Percentiles rank a stretch among this genome's conserved stretches.
Conservation (phyloP, 225 moss, liverwort and hornwort genomes). For the Pleurozium schreberi region DNA sequence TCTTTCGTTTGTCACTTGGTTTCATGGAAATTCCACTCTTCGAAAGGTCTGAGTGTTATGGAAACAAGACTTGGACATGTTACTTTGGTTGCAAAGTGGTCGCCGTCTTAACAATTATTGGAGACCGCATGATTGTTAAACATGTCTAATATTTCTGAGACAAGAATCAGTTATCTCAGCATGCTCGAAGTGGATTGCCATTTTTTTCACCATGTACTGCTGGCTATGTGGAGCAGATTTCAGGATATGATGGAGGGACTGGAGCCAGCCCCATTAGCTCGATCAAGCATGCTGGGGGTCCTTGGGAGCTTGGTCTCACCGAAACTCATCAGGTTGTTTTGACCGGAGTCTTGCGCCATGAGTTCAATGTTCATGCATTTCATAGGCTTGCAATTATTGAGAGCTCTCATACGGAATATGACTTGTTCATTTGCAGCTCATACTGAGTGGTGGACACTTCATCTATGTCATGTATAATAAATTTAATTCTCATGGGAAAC, state of each 20-base stretch:
- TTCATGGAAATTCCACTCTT: not conserved
- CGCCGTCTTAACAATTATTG: not conserved
- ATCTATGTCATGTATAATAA: not conserved
- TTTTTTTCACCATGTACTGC: not conserved
- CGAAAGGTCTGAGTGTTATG: not conserved
- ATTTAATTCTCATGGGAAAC: not conserved
- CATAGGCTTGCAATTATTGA: not conserved
- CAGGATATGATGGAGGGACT: slow-evolving; percentile 86
- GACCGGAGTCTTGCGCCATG: not conserved
- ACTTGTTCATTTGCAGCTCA: not conserved
- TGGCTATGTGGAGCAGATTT: slow-evolving; percentile 44
- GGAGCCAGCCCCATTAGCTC: slow-evolving; percentile 93
- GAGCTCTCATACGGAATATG: not conserved
- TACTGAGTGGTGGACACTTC: not conserved
- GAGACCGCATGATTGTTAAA: not conserved
- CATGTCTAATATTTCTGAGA: not conserved
- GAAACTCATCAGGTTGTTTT: slow-evolving; percentile 71
- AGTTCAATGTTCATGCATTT: not conserved
- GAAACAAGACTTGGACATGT: not conserved
- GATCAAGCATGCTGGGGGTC: slow-evolving; percentile 94
- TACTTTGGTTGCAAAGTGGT: not conserved
- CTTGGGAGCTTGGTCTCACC: slow-evolving; percentile 85
- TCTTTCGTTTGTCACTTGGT: not conserved
- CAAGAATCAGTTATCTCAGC: not conserved
- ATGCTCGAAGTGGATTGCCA: not conserved